Percentiles rank a stretch among this genome's conserved stretches.
phyloP scores from a whole-genome alignment of 2,329 filamentous ascomycete species.

The Botrytis fabae region DNA sequence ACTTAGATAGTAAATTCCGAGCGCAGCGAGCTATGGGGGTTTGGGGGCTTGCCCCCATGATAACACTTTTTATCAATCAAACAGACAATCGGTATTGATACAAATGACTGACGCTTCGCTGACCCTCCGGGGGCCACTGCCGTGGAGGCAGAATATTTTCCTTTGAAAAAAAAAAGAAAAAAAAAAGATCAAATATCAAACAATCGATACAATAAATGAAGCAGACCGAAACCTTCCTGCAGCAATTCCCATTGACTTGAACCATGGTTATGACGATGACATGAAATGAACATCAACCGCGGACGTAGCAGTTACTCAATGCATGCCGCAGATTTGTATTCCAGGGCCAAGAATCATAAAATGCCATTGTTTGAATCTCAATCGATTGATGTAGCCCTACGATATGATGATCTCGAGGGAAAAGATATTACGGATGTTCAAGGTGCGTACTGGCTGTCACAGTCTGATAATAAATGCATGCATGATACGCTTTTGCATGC shows the following conservation, averaged over 20 bases:
- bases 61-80: not conserved
- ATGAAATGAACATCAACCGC: not conserved
- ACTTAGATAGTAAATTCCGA: not conserved
- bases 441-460: not conserved
- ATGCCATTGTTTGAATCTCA: not conserved
- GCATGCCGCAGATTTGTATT: not conserved
- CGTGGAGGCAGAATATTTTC: not conserved
- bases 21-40: not conserved
- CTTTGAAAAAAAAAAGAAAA: not conserved
- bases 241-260: not conserved
- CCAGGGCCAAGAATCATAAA: not conserved
- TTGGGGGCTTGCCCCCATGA: not conserved
- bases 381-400: not conserved
- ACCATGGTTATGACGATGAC: not conserved
- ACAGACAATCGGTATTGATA: too few relatives aligned
- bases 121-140: not conserved
- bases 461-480: not conserved
- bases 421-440: not conserved
- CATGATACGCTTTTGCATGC: not conserved
- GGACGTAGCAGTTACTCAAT: not conserved
- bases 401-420: not conserved
- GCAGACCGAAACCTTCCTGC: not conserved
- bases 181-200: not conserved
- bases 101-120: not conserved
- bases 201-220: not conserved